Evolutionary conservation across 768 basidiomycete genomes (phyloP), one percentile per base, ranked within the genome.

Genomic region (Amanita thiersii): DNA sequence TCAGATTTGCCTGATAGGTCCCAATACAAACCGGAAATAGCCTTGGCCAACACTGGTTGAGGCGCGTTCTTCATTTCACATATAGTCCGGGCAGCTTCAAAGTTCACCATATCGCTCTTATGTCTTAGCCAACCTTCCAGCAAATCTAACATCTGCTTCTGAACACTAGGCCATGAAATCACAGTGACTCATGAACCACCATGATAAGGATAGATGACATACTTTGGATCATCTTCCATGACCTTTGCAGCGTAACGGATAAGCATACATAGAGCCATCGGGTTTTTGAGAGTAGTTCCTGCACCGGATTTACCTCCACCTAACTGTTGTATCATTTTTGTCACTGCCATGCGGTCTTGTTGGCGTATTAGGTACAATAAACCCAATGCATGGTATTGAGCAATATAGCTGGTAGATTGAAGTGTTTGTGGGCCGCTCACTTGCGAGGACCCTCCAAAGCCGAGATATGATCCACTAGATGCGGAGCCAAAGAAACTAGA

Each of bases 31-130:
- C 93, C 90, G 40, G 90, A 79, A 47, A 99, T 90, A 0, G 96
- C 75, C 53, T 90, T 83, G 18, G 81, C 79, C 39, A 98, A 66
- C 53, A 98, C 91, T 3, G 74, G 61, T 5, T 80, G 58, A 19
- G 80, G 72, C 20, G 91, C 84, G 47, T 81, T 79, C 62, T 82
- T 86, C 86, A 94, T 88, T 59, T 97, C 94, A 59, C 93, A 97
- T 48, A 99, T 94, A 5, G 82, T 93, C 32, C 96, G 85, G 3
- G 96, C 94, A 15, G 96, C 96, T 61, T 99, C 96, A 47, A 92
- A 87, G 64, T 98, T 98, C 56, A 99, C 96, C 94, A 97, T 99
- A 59, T 99, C 96, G 52, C 91, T 96, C 71, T 99, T 99, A 65
- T 99, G 96, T 45, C 92, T 80, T 46, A 98, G 68, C 81, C 92